Conservation (phyloP, 2,329 filamentous ascomycete genomes). For the Trichophyton equinum region DNA sequence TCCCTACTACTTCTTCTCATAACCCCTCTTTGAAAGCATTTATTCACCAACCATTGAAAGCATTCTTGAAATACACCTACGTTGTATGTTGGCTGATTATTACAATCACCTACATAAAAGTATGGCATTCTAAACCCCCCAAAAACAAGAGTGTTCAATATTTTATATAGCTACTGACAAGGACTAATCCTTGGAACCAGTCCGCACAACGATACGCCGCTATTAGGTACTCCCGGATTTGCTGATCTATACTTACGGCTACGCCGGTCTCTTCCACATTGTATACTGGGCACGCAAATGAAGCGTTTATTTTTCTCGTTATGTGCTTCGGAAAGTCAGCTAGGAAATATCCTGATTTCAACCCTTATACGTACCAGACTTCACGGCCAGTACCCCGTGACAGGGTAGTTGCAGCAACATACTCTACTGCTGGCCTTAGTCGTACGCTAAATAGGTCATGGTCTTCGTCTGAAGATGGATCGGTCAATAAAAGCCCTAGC, state of each 20-base stretch:
- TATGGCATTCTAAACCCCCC: too few species aligned
- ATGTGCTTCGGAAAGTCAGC: slow-evolving; percentile 5
- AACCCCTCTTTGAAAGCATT: neutral
- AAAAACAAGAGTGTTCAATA: too few species aligned
- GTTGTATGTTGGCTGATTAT: too few species aligned
- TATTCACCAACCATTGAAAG: too few species aligned
- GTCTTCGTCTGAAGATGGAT: neutral
- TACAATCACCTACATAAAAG: too few species aligned
- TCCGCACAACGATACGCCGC: too few species aligned
- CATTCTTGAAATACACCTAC: too few species aligned
- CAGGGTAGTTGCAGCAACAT: neutral
- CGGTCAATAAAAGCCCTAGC: neutral
- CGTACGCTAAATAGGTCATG: neutral
- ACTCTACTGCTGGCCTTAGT: neutral
- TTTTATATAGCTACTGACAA: too few species aligned
- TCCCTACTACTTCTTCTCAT: neutral
- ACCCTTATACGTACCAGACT: slow-evolving; percentile 1
- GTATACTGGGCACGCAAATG: neutral
- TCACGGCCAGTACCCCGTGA: neutral
- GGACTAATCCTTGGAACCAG: too few species aligned
- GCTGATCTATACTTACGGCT: neutral
- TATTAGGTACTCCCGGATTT: neutral
- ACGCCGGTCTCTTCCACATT: neutral
- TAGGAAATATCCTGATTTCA: slow-evolving; percentile 1
- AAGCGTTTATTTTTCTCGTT: neutral